Conservation (phyloP, 2,329 filamentous ascomycete genomes). For the Metarhizium brunneum region DNA sequence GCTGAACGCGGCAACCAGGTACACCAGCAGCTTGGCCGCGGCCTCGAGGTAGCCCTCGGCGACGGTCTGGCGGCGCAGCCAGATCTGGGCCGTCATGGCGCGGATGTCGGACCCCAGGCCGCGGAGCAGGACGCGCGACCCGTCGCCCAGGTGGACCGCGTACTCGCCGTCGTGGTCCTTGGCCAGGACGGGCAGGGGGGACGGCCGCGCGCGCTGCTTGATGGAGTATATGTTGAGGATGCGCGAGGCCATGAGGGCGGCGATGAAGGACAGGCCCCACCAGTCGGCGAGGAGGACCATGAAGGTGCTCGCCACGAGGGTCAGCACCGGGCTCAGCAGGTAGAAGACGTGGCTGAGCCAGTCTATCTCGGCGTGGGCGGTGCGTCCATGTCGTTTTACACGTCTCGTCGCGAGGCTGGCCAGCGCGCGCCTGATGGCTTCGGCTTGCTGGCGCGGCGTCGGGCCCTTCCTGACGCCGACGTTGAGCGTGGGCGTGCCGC, state of each 20-base stretch:
- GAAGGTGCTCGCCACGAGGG: conserved; percentile 31
- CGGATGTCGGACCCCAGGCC: conserved; percentile 47
- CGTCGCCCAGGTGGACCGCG: conserved; percentile 41
- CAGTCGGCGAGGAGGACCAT: conserved; percentile 40
- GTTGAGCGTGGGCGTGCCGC: conserved; percentile 17
- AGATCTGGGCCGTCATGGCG: conserved; percentile 47
- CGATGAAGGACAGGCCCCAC: conserved; percentile 39
- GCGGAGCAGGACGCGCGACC: conserved; percentile 41
- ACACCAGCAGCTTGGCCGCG: conserved; percentile 46
- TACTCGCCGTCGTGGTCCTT: conserved; percentile 28
- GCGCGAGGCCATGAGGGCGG: conserved; percentile 43
- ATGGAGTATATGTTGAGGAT: conserved; percentile 47
- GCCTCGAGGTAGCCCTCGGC: conserved; percentile 43
- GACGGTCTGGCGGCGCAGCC: conserved; percentile 43
- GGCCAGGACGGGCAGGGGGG: background rate
- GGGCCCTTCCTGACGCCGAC: conserved; percentile 15
- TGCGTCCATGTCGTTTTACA: background rate
- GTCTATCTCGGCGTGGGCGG: conserved; percentile 15
- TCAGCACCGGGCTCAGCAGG: conserved; percentile 36
- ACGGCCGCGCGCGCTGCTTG: conserved; percentile 33
- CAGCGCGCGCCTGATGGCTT: conserved; percentile 12
- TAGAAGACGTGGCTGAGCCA: conserved; percentile 41
- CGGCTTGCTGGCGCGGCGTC: conserved; percentile 4
- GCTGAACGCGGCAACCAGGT: conserved; percentile 44
- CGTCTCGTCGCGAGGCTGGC: background rate